Evolutionary conservation across 495 filamentous ascomycete genomes (phyloP).

Genomic region (Eremomyces bilateralis): DNA sequence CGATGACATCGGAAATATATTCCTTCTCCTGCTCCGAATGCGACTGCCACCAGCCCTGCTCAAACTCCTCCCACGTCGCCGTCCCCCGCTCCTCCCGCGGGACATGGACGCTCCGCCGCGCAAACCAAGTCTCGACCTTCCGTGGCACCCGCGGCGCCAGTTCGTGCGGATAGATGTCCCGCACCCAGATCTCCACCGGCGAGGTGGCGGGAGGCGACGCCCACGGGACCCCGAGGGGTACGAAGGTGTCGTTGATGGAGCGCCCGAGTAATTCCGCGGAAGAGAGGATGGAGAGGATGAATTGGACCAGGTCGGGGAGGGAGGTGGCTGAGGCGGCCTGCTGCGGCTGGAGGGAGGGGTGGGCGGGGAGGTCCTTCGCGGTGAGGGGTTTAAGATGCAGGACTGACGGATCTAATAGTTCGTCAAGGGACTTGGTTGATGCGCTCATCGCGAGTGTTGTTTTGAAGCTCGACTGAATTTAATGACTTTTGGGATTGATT

Average conservation of each 20-base stretch:
- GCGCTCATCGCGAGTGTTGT: neutral
- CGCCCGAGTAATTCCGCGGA: neutral
- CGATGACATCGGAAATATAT: constrained; percentile 49
- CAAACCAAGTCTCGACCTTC: constrained; percentile 50
- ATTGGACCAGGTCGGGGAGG: neutral
- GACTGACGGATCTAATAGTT: neutral
- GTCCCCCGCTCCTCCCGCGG: constrained; percentile 32
- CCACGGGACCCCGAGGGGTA: neutral
- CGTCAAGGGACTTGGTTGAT: neutral
- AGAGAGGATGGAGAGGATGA: neutral
- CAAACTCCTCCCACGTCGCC: constrained; percentile 45
- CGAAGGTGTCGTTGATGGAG: neutral
- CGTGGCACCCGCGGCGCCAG: too few relatives aligned
- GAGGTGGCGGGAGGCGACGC: neutral
- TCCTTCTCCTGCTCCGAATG: constrained; percentile 47
- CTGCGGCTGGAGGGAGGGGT: neutral
- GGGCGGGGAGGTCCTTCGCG: neutral
- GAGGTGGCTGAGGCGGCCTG: neutral
- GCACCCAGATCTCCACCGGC: neutral
- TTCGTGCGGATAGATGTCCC: neutral
- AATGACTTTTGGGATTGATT: neutral
- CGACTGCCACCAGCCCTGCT: constrained; percentile 30
- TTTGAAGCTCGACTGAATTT: neutral
- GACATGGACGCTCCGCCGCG: constrained; percentile 38
- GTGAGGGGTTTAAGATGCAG: neutral